phyloP scores from a whole-genome alignment of 108 stramenopile species.

The Fistulifera pelliculosa region DNA sequence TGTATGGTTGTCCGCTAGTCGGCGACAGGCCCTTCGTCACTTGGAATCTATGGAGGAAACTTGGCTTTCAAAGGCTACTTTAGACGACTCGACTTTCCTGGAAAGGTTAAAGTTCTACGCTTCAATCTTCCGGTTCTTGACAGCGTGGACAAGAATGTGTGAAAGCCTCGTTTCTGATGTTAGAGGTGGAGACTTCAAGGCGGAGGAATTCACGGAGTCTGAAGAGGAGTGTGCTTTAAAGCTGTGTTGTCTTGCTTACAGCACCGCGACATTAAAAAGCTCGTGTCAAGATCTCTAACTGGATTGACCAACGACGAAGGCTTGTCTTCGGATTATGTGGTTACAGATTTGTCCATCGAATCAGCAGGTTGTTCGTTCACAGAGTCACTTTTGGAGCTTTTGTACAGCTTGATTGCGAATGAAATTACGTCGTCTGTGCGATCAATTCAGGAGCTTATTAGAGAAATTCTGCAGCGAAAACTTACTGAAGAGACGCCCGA shows the following conservation, averaged over 20 bases:
- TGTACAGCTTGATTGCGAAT: not conserved
- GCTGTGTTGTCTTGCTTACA: not conserved
- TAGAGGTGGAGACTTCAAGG: constrained; percentile 1
- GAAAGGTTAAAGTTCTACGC: too few relatives aligned
- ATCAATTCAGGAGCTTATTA: not conserved
- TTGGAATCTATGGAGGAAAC: not conserved
- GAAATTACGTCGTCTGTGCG: not conserved
- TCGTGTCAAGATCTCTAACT: not conserved
- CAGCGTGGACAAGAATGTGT: not conserved
- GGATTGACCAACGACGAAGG: not conserved
- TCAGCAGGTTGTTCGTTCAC: not conserved
- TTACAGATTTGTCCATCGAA: not conserved
- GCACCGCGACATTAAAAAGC: not conserved
- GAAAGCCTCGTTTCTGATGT: not conserved
- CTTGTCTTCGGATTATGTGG: not conserved
- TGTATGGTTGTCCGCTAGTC: not conserved
- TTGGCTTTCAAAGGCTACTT: not conserved
- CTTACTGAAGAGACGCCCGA: not conserved
- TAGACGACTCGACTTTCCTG: too few relatives aligned
- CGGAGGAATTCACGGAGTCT: not conserved
- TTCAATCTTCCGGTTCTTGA: not conserved
- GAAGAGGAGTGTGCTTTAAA: not conserved
- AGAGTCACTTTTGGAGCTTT: constrained; percentile 2
- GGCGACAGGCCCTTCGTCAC: not conserved
- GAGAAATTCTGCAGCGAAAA: not conserved